Evolutionary conservation across 2,329 filamentous ascomycete genomes (phyloP), one percentile per base, ranked within the genome.

Genomic region (Penicillium sp.): DNA sequence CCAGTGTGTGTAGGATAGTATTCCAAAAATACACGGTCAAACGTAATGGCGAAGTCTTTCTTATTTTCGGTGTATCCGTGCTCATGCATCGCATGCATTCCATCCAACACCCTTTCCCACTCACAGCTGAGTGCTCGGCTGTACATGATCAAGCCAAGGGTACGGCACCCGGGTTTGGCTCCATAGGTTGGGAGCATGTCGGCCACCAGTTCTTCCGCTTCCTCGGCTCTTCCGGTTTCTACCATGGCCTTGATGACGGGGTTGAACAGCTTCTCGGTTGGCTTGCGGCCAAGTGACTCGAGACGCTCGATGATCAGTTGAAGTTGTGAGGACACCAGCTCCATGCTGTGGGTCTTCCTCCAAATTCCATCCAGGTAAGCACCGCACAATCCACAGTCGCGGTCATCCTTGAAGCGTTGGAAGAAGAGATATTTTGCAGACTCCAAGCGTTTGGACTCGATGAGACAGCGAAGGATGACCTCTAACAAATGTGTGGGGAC

Each of bases 1-100:
- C 68, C 71, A 4, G 71, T 63, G 52, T 76, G 72, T 22, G 64
- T 65, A 5, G 72, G 64, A 66, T 72, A 76, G 47, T 70, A 77
- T 57, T 77, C 74, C 34, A 76, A 58, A 42, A 76, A 75, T 42
- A 77, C 67, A 22, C 72, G 71, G 50, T 76, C 72, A 45, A 76
- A 76, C 21, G 68, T 61, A 5, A 63, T 62, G 2, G 60, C 47
- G 42, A 76, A 76, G 44, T 69, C 64, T 6, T 49, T 57, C 49
- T 64, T 60, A 14, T 62, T 60, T 5, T 55, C 58, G 11, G 72
- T 71, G 31, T 73, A 54, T 5, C 67, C 67, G 7, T 69, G 65
- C 8, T 66, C 58, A 43, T 75, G 70, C 64, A 78, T 73, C 43
- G 71, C 67, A 40, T 69, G 55, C 45, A 79, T 55, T n/a, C 67